Evolutionary conservation across 768 basidiomycete species (phyloP).

Genomic region (Suillus alpinus): DNA sequence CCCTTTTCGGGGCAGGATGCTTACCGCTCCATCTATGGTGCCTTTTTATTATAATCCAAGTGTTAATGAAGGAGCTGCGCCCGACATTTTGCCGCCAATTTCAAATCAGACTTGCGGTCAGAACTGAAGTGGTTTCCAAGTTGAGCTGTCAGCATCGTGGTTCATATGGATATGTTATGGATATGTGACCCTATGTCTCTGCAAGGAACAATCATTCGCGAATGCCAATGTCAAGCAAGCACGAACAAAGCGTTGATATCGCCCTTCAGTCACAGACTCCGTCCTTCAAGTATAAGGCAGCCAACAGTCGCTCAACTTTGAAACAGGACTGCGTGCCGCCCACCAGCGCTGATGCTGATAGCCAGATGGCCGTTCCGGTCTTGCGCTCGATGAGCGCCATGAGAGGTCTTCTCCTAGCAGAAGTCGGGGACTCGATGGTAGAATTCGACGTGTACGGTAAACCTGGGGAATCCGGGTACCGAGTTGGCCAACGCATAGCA

Average conservation of each 20-base stretch:
- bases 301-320: background rate
- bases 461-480: slow-evolving; percentile 36
- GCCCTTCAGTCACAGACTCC: background rate
- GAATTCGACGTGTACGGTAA: slow-evolving; percentile 36
- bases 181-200: background rate
- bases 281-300: background rate
- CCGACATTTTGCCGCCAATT: background rate
- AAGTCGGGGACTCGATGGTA: slow-evolving; percentile 47
- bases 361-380: slow-evolving; percentile 18
- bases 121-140: background rate
- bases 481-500: slow-evolving; percentile 39
- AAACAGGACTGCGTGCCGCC: background rate
- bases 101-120: background rate
- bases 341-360: background rate
- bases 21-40: background rate
- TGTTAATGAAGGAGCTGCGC: background rate
- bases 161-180: no score
- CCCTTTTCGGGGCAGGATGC: background rate
- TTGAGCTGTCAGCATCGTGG: background rate
- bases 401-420: slow-evolving; percentile 46
- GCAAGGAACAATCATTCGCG: background rate
- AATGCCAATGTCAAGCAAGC: background rate
- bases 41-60: background rate
- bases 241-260: background rate
- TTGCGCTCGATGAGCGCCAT: slow-evolving; percentile 39